phyloP scores from a whole-genome alignment of 169 alveolate species.

The Cryptosporidium parvum region DNA sequence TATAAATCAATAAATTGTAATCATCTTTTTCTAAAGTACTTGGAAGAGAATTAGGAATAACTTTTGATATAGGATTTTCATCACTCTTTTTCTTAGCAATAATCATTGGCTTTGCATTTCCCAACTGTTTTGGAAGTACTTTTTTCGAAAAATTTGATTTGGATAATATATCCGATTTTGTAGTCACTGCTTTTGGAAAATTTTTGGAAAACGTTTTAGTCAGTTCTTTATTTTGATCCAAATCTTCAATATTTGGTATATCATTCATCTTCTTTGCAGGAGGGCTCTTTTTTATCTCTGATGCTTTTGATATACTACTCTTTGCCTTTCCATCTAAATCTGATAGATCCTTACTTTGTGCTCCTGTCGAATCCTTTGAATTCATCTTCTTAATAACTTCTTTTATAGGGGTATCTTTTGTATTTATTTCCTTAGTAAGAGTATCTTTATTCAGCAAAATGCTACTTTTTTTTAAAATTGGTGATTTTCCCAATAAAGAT shows the following conservation, averaged over 20 bases:
- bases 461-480: too few relatives aligned
- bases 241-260: background rate
- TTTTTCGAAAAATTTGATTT: background rate
- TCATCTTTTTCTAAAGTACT: background rate
- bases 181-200: background rate
- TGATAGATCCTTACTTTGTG: background rate
- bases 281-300: background rate
- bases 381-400: background rate
- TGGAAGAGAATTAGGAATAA: background rate
- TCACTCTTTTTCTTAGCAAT: background rate
- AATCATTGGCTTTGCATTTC: background rate
- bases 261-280: background rate
- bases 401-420: background rate
- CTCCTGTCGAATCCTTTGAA: background rate
- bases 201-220: background rate
- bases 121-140: slow-evolving; percentile 4
- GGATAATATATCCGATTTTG: too few relatives aligned
- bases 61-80: background rate
- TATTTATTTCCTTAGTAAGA: too few relatives aligned
- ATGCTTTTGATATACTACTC: too few relatives aligned
- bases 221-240: background rate
- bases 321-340: background rate
- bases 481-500: background rate
- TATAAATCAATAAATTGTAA: background rate
- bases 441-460: background rate